Evolutionary conservation across 306 rosid species (phyloP).

Genomic region (Dalbergia cochinchinensis): DNA sequence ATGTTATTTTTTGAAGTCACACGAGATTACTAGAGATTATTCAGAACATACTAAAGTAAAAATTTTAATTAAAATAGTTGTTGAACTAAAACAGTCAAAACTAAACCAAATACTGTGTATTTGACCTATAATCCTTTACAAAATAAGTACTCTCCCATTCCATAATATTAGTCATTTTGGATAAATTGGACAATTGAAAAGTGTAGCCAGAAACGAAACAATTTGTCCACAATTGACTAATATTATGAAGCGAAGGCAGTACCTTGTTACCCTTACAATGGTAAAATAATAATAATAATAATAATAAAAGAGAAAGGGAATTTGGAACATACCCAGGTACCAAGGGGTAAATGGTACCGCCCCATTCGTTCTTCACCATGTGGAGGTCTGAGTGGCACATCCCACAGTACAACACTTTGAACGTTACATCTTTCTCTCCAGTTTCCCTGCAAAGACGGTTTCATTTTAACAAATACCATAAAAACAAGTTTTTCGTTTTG

Average conservation of each 20-base stretch:
- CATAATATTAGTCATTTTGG: too few species aligned
- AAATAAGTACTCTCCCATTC: background rate
- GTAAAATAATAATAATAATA: too few species aligned
- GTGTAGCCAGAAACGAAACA: too few species aligned
- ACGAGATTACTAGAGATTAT: background rate
- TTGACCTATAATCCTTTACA: background rate
- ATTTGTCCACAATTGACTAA: too few species aligned
- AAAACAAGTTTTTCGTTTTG: background rate
- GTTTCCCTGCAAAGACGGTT: constrained; percentile 42
- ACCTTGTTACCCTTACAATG: too few species aligned
- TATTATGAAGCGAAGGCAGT: too few species aligned
- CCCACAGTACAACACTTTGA: constrained; percentile 57
- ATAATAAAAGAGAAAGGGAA: background rate
- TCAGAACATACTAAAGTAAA: too few species aligned
- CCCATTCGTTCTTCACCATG: constrained; percentile 54
- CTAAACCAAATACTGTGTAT: background rate
- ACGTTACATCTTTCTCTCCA: constrained; percentile 52
- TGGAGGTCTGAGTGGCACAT: constrained; percentile 62
- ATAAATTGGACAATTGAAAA: too few species aligned
- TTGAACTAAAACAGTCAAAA: background rate
- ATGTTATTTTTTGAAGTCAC: background rate
- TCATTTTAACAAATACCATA: background rate
- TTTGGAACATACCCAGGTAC: constrained; percentile 52
- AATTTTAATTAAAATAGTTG: background rate
- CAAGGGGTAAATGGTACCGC: constrained; percentile 42